These are phyloP conservation scores for Piromyces sp. DNA, from an alignment of 192 early-diverging fungal genomes.

Conservation along the genomic window DNA sequence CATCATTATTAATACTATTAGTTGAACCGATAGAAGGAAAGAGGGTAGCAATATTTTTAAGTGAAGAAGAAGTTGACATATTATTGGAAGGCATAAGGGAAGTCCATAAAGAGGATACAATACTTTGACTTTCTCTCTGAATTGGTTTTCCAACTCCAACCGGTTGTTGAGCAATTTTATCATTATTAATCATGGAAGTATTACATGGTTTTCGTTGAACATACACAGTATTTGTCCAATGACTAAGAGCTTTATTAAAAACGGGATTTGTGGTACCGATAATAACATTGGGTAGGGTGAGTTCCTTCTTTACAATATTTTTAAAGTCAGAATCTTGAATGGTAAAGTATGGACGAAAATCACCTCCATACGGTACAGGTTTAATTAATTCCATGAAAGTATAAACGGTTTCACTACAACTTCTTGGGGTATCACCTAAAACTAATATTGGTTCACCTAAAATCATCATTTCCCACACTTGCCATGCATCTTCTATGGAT, in stretches of 20 bases:
- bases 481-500: constrained; percentile 67
- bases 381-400: constrained; percentile 79
- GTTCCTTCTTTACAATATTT: constrained; percentile 30
- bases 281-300: constrained; percentile 60
- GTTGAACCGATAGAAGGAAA: not conserved
- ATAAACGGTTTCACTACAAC: constrained; percentile 69
- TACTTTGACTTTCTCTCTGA: constrained; percentile 11
- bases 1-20: not conserved
- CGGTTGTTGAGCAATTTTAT: constrained; percentile 3
- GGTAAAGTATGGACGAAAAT: constrained; percentile 92
- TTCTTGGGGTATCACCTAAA: constrained; percentile 65
- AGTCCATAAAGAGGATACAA: not conserved
- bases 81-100: not conserved
- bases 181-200: constrained; percentile 8
- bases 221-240: constrained; percentile 80
- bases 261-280: constrained; percentile 91
- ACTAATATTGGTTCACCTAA: constrained; percentile 80
- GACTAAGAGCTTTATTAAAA: constrained; percentile 70
- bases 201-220: constrained; percentile 10
- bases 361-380: constrained; percentile 88
- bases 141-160: constrained; percentile 6
- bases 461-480: constrained; percentile 86
- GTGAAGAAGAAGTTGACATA: not conserved
- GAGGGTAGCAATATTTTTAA: not conserved
- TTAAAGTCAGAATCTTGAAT: constrained; percentile 89